Conservation (phyloP, 108 stramenopile genomes). For the Fistulifera pelliculosa region DNA sequence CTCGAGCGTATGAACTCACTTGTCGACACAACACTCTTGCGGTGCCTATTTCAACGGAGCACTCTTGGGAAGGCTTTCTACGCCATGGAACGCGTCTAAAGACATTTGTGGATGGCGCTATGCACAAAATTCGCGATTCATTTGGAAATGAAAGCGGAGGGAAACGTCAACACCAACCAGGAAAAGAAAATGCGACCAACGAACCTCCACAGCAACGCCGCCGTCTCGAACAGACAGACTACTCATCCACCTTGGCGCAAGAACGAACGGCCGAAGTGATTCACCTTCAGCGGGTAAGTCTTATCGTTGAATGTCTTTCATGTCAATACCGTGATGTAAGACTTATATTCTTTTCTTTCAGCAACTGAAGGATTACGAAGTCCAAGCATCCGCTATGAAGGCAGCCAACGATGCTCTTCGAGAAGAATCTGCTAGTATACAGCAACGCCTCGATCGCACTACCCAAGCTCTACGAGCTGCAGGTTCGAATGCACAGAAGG, state of each 20-base stretch:
- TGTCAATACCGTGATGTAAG: neutral
- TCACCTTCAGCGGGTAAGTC: constrained; percentile 39
- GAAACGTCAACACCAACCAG: neutral
- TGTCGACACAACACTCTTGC: no score
- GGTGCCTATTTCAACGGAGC: neutral
- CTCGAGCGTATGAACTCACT: no score
- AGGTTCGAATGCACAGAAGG: constrained; percentile 37
- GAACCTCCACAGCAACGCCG: constrained; percentile 8
- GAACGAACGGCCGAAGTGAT: constrained; percentile 42
- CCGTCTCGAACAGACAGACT: constrained; percentile 4
- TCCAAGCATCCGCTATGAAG: constrained; percentile 29
- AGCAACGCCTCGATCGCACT: constrained; percentile 41
- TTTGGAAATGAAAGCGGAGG: neutral
- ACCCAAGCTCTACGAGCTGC: constrained; percentile 50
- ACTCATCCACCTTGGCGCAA: constrained; percentile 24
- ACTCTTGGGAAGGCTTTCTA: constrained; percentile 36
- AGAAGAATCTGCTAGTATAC: constrained; percentile 22
- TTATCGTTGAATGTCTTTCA: neutral
- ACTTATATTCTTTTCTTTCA: constrained; percentile 8
- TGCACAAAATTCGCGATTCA: constrained; percentile 19
- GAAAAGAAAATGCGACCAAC: neutral
- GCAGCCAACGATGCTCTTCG: constrained; percentile 32
- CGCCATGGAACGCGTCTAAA: constrained; percentile 38
- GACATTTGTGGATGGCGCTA: constrained; percentile 27
- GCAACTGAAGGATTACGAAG: constrained; percentile 49